Evolutionary conservation across 192 early-diverging fungal genomes (phyloP).

Genomic region (Gamsiella multidivaricata): DNA sequence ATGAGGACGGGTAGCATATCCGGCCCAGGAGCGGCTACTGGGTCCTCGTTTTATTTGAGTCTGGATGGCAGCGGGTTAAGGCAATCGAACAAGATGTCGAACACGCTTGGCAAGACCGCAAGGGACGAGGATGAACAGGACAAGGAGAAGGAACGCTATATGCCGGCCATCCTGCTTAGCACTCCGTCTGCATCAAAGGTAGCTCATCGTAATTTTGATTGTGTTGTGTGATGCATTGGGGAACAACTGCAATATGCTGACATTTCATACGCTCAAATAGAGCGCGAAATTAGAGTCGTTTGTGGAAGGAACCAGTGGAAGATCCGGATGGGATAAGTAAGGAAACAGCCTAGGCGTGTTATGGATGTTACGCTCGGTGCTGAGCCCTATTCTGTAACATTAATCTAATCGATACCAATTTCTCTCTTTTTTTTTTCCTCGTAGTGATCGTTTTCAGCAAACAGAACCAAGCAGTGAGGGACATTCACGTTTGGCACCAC

Average conservation of each 20-base stretch:
- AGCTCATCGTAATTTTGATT: background rate
- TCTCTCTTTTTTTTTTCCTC: background rate
- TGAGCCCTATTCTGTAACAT: too few relatives aligned
- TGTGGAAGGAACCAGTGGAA: constrained; percentile 10
- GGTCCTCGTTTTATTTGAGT: constrained; percentile 13
- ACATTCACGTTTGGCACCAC: constrained; percentile 15
- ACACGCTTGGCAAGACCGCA: background rate
- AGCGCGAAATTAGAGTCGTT: constrained; percentile 22
- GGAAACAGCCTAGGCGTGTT: background rate
- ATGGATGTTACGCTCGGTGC: too few relatives aligned
- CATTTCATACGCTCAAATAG: too few relatives aligned
- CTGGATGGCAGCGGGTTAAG: constrained; percentile 7
- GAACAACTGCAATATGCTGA: too few relatives aligned
- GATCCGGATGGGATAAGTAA: constrained; percentile 21
- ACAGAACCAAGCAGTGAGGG: constrained; percentile 9
- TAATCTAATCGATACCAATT: too few relatives aligned
- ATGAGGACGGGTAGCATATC: constrained; percentile 1
- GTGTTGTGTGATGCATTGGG: too few relatives aligned
- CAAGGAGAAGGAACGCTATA: constrained; percentile 47
- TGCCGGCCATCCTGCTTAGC: constrained; percentile 30
- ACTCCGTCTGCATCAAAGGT: constrained; percentile 25
- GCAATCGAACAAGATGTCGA: background rate
- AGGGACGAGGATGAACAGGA: constrained; percentile 43
- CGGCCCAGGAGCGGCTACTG: background rate
- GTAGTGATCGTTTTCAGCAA: constrained; percentile 3